Conservation (phyloP, 2,329 filamentous ascomycete genomes). For the Rhinocladiella mackenziei region DNA sequence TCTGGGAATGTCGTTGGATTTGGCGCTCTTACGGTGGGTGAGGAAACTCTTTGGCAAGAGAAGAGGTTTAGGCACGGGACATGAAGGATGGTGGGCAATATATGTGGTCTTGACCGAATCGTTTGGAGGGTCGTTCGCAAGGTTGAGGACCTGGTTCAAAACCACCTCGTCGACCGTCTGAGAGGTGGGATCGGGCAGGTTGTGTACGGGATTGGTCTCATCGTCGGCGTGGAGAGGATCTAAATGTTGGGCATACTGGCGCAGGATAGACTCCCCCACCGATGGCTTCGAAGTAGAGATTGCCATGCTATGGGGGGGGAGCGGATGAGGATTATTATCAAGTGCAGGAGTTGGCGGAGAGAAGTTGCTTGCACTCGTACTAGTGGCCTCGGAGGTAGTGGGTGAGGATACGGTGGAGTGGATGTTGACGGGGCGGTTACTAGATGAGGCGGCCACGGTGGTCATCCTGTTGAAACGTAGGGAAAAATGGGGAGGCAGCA, state of each 20-base stretch:
- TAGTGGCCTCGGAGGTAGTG: conserved; percentile 22
- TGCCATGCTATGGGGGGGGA: conserved; percentile 28
- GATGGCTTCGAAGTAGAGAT: conserved; percentile 25
- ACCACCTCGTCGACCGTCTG: conserved; percentile 21
- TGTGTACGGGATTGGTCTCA: conserved; percentile 31
- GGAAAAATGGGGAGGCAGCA: too few species aligned
- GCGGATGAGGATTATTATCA: conserved; percentile 31
- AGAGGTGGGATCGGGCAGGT: conserved; percentile 21
- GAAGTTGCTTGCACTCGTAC: conserved; percentile 18
- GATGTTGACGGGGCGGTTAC: conserved; percentile 20
- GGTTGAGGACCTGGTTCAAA: conserved; percentile 20
- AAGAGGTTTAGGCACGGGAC: conserved; percentile 36
- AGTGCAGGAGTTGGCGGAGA: conserved; percentile 25
- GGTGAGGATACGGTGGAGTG: conserved; percentile 29
- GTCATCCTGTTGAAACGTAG: too few species aligned
- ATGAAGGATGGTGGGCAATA: conserved; percentile 29
- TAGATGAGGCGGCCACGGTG: too few species aligned
- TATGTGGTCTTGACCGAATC: conserved; percentile 31
- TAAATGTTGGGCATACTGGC: conserved; percentile 44
- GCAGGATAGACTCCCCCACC: conserved; percentile 39
- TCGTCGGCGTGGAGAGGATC: conserved; percentile 40
- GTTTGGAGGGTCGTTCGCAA: conserved; percentile 25
- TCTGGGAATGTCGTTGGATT: conserved; percentile 66
- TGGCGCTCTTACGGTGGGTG: conserved; percentile 48
- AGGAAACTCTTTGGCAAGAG: conserved; percentile 36